phyloP scores from a whole-genome alignment of 2,329 filamentous ascomycete species.

The Nemania sp. region DNA sequence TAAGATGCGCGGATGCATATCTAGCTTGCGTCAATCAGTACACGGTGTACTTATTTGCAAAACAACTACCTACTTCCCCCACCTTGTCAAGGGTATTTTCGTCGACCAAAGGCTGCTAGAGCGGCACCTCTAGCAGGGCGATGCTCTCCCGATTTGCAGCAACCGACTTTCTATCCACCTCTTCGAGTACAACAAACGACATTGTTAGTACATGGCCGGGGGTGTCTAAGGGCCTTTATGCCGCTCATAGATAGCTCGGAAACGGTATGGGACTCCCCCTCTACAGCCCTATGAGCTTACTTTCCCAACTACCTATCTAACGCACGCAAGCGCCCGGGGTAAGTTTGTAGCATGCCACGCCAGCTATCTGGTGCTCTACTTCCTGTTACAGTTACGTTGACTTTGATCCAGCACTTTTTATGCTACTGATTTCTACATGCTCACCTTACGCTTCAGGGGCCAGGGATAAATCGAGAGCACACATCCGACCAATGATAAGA shows the following conservation, averaged over 20 bases:
- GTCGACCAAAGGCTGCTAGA: background rate
- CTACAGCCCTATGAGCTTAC: constrained; percentile 21
- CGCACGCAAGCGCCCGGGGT: constrained; percentile 14
- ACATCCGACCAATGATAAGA: background rate
- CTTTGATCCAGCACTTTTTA: background rate
- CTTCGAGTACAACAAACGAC: background rate
- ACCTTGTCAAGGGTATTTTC: background rate
- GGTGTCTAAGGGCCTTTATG: background rate
- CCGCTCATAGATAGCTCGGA: background rate
- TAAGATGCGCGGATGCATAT: constrained; percentile 9
- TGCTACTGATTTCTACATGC: background rate
- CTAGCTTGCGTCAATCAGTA: background rate
- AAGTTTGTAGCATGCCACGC: background rate
- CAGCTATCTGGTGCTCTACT: background rate
- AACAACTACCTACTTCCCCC: background rate
- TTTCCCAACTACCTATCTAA: background rate
- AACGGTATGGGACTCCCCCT: background rate
- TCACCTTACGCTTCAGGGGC: background rate
- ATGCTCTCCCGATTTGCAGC: background rate
- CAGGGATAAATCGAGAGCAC: no score
- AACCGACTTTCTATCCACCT: background rate
- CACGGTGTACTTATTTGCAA: background rate
- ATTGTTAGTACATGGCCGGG: background rate
- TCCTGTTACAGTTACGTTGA: background rate
- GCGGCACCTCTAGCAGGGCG: background rate